Conservation (phyloP, 83 land plant species). For the Thuja plicata region DNA sequence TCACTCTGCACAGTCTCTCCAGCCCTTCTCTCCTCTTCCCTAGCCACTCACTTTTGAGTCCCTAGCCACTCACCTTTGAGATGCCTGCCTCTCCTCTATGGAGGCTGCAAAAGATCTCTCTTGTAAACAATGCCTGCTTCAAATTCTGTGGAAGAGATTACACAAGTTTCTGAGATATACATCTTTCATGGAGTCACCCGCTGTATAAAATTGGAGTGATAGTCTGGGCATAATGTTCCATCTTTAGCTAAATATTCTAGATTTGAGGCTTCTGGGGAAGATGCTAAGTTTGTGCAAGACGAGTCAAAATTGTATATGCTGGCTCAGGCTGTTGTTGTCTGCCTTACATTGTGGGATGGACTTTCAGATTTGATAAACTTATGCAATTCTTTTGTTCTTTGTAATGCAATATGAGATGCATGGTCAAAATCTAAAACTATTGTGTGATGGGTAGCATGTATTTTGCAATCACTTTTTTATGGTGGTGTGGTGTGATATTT, state of each 20-base stretch:
- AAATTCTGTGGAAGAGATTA: background rate
- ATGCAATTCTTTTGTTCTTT: background rate
- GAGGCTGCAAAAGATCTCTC: background rate
- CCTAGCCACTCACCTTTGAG: background rate
- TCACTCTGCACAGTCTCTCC: background rate
- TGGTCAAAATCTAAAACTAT: background rate
- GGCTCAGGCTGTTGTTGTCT: background rate
- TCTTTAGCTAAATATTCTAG: background rate
- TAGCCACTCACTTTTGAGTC: background rate
- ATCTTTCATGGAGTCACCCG: background rate
- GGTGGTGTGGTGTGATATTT: constrained; percentile 9
- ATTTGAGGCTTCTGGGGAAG: background rate
- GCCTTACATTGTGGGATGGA: background rate
- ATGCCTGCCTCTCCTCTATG: background rate
- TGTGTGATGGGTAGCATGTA: background rate
- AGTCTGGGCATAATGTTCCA: background rate
- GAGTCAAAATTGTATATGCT: background rate
- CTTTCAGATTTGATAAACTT: background rate
- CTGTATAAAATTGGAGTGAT: background rate
- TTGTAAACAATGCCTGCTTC: background rate
- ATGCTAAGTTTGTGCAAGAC: background rate
- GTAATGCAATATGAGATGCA: background rate
- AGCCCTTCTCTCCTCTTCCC: background rate
- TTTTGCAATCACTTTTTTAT: background rate
- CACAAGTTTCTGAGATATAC: background rate